Percentiles rank a stretch among this genome's conserved stretches.
phyloP scores from a whole-genome alignment of 352 stramenopile genomes.

The Phytophthora podocarpi region DNA sequence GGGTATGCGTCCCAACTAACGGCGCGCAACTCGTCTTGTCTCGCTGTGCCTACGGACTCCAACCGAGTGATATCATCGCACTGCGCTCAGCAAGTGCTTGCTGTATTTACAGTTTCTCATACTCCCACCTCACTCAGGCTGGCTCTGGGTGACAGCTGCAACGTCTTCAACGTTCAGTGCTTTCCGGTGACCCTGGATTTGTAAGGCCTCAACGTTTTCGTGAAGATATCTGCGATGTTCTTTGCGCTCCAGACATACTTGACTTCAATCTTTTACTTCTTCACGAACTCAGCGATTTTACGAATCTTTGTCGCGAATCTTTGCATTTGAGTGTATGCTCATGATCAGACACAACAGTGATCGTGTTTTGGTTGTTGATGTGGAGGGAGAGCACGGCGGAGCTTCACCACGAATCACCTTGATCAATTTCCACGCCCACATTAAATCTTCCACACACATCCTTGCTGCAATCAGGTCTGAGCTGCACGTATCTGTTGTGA shows the following conservation, averaged over 20 bases:
- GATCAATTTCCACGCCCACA: no score
- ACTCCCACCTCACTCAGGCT: conserved; percentile 1
- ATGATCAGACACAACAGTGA: background rate
- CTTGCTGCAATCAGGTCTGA: no score
- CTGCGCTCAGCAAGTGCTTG: no score
- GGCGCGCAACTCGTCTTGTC: no score
- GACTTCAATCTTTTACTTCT: background rate
- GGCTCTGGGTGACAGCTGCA: background rate
- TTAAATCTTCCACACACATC: no score
- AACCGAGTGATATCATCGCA: no score
- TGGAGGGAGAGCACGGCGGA: background rate
- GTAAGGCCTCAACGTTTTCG: conserved; percentile 1
- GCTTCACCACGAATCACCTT: background rate
- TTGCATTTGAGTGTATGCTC: background rate
- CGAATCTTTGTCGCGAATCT: background rate
- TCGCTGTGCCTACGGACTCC: no score
- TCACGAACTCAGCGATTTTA: background rate
- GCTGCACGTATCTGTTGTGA: no score
- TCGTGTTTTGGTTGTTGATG: conserved; percentile 2
- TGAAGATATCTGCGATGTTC: conserved; percentile 12
- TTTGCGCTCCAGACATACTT: background rate
- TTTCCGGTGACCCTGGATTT: background rate
- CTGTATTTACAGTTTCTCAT: no score
- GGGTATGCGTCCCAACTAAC: no score
- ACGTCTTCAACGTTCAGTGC: background rate